These are phyloP conservation scores for Bryopsis sp. DNA, from an alignment of 139 green algal species.

Conservation along the genomic window DNA sequence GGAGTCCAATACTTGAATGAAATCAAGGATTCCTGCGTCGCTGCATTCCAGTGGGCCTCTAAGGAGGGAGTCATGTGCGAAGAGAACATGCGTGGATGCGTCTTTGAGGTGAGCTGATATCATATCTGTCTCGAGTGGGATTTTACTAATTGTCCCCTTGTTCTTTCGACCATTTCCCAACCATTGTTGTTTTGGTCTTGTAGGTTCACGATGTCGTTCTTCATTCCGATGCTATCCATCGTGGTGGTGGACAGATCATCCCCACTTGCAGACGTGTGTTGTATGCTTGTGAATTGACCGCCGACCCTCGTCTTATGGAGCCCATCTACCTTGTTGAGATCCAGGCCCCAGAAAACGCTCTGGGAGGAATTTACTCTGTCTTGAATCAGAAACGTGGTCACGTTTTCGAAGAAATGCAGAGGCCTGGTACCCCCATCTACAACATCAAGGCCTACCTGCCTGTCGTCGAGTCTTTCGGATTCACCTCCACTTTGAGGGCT, in stretches of 20 bases:
- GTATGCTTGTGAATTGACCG: slow-evolving; percentile 74
- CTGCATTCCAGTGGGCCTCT: slow-evolving; percentile 86
- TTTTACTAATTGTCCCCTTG: no score
- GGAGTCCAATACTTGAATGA: slow-evolving; percentile 93
- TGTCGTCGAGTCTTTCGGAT: slow-evolving; percentile 90
- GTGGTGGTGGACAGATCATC: slow-evolving; percentile 89
- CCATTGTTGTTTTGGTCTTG: no score
- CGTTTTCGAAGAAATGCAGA: slow-evolving; percentile 86
- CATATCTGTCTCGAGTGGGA: no score
- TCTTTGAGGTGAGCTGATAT: slow-evolving; percentile 66
- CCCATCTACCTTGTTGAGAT: slow-evolving; percentile 93
- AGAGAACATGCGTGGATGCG: slow-evolving; percentile 88
- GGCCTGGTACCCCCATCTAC: slow-evolving; percentile 86
- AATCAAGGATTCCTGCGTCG: slow-evolving; percentile 86
- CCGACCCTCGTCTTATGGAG: slow-evolving; percentile 73
- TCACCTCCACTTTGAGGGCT: slow-evolving; percentile 71
- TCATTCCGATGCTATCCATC: slow-evolving; percentile 88
- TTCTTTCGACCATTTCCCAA: no score
- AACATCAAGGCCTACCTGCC: slow-evolving; percentile 73
- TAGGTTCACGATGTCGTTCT: slow-evolving; percentile 85
- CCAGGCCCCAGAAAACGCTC: slow-evolving; percentile 80
- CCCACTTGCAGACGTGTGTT: slow-evolving; percentile 77
- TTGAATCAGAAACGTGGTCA: slow-evolving; percentile 69
- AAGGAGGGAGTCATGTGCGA: slow-evolving; percentile 85
- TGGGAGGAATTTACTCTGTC: slow-evolving; percentile 80